Evolutionary conservation across 176 grass and related monocot species (phyloP).

Genomic region (Urochloa ruziziensis): DNA sequence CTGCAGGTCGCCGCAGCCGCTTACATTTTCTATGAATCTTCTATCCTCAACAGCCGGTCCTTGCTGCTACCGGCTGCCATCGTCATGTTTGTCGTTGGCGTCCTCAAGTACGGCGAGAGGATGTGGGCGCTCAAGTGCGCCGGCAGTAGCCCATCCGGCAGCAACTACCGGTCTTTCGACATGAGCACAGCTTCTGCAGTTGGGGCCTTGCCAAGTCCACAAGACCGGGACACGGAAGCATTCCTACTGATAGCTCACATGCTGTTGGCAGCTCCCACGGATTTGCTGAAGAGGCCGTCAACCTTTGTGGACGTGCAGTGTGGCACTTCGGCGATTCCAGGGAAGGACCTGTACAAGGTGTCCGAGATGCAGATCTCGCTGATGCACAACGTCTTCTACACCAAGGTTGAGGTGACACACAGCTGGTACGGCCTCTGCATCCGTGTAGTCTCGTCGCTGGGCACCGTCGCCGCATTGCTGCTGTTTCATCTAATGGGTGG

Average conservation of each 20-base stretch:
- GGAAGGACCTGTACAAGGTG: neutral
- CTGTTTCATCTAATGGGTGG: neutral
- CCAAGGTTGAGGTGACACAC: neutral
- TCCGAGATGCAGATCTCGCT: constrained; percentile 21
- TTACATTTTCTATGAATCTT: neutral
- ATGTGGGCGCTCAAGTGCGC: neutral
- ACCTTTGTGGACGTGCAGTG: neutral
- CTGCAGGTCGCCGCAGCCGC: neutral
- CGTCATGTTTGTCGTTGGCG: neutral
- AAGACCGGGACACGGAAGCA: neutral
- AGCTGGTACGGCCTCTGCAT: neutral
- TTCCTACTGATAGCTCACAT: neutral
- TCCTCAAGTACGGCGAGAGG: neutral
- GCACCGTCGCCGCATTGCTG: neutral
- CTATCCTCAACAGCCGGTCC: neutral
- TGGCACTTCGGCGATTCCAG: neutral
- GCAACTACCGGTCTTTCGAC: neutral
- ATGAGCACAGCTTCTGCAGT: neutral
- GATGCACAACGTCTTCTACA: constrained; percentile 21
- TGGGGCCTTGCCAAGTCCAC: neutral
- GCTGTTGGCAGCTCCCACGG: neutral
- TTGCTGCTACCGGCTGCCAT: neutral
- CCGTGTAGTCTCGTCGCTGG: neutral
- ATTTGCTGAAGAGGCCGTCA: neutral
- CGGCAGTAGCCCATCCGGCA: neutral